These are phyloP conservation scores for Polysphondylium violaceum DNA, from an alignment of 78 protist genomes.

Conservation along the genomic window DNA sequence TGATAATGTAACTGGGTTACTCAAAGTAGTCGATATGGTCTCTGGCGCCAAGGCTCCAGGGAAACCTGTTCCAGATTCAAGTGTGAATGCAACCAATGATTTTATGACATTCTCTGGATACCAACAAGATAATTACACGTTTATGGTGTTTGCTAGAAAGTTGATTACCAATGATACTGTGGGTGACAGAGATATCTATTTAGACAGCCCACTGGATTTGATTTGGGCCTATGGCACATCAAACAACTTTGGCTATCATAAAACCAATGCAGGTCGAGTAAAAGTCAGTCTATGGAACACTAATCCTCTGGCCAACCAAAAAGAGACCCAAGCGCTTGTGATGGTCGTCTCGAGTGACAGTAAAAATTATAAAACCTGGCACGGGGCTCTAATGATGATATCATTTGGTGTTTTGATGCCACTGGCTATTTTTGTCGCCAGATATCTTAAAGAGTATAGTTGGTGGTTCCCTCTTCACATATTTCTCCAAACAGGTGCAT, in stretches of 20 bases:
- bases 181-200: slow-evolving; percentile 28
- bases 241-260: neutral
- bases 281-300: neutral
- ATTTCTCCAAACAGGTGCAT: neutral
- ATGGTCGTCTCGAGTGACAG: neutral
- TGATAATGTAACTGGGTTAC: neutral
- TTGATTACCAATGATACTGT: slow-evolving; percentile 25
- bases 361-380: neutral
- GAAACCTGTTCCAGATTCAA: slow-evolving; percentile 1
- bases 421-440: slow-evolving; percentile 54
- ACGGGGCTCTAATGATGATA: slow-evolving; percentile 21
- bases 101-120: slow-evolving; percentile 29
- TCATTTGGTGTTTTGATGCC: slow-evolving; percentile 60
- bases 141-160: slow-evolving; percentile 20
- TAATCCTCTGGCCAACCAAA: neutral
- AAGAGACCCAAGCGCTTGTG: neutral
- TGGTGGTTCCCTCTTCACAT: slow-evolving; percentile 69
- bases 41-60: neutral
- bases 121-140: slow-evolving; percentile 24
- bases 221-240: slow-evolving; percentile 45
- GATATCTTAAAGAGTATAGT: slow-evolving; percentile 31
- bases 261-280: slow-evolving; percentile 23
- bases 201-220: neutral
- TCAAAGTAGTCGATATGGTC: slow-evolving; percentile 25
- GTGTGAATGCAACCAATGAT: slow-evolving; percentile 26